Evolutionary conservation across 495 filamentous ascomycete genomes (phyloP).

Genomic region (Penicillium argentinense): DNA sequence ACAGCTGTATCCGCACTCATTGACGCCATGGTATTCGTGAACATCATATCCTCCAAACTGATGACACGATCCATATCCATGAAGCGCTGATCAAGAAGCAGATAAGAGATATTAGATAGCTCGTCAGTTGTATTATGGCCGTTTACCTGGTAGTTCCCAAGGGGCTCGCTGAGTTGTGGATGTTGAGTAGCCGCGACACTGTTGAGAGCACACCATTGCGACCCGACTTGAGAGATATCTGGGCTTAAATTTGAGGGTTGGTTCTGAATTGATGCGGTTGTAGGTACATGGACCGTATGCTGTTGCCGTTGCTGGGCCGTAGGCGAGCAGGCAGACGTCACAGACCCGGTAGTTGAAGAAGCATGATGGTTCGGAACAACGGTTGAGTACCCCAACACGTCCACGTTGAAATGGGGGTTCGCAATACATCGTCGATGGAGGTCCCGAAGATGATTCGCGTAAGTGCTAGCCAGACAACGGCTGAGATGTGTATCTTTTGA

Average conservation of each 20-base stretch:
- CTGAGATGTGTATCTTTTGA: background rate
- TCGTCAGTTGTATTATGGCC: constrained; percentile 20
- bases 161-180: constrained; percentile 1
- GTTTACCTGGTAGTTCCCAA: constrained; percentile 1
- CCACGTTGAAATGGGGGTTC: constrained; percentile 5
- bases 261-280: background rate
- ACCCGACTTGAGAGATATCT: background rate
- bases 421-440: constrained; percentile 2
- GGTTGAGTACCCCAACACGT: constrained; percentile 7
- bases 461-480: constrained; percentile 1
- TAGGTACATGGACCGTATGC: background rate
- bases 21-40: constrained; percentile 4
- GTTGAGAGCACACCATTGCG: background rate
- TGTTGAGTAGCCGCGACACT: background rate
- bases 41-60: constrained; percentile 28
- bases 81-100: constrained; percentile 38
- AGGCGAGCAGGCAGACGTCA: background rate
- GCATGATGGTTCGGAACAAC: constrained; percentile 1
- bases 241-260: background rate
- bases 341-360: background rate
- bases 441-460: constrained; percentile 5
- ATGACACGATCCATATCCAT: constrained; percentile 39
- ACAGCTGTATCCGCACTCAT: background rate
- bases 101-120: constrained; percentile 30
- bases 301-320: background rate